Conservation (phyloP, 345 rosid genomes). For the Crucihimalaya himalaica region DNA sequence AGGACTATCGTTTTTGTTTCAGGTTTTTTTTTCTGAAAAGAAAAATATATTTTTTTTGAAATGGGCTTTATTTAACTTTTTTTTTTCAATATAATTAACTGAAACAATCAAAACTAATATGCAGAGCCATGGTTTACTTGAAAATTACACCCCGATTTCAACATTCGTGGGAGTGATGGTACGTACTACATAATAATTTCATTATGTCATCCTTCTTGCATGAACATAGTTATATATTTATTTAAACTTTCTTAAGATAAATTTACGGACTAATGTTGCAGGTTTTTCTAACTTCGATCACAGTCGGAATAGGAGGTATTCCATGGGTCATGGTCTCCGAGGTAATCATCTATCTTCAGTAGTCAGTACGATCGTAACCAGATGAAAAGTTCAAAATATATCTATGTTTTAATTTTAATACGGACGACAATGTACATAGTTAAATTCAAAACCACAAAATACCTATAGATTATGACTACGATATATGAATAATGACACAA, state of each 20-base stretch:
- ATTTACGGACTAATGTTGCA: slow-evolving; percentile 13
- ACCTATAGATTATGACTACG: not conserved
- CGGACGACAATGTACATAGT: not conserved
- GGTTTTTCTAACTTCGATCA: slow-evolving; percentile 51
- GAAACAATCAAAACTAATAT: not conserved
- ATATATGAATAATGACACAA: not conserved
- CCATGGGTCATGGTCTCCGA: slow-evolving; percentile 87
- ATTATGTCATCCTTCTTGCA: not conserved
- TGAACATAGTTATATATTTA: not conserved
- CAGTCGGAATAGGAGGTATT: slow-evolving; percentile 75
- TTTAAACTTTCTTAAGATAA: not conserved
- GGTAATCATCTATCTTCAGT: slow-evolving; percentile 45
- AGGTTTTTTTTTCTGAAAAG: slow-evolving; percentile 44
- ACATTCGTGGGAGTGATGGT: slow-evolving; percentile 38
- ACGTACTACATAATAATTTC: slow-evolving; percentile 1
- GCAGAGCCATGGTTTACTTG: slow-evolving; percentile 32
- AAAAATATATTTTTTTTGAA: not conserved
- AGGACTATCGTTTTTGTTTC: slow-evolving; percentile 58
- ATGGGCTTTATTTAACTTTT: not conserved
- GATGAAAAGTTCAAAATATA: not conserved
- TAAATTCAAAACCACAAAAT: not conserved
- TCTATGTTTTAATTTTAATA: not conserved
- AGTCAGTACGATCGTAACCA: not conserved
- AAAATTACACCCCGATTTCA: slow-evolving; percentile 28
- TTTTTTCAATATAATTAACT: not conserved